Percentiles rank a stretch among this genome's conserved stretches.
phyloP scores from a whole-genome alignment of 257 asterid genomes.

The Anisodus acutangulus region DNA sequence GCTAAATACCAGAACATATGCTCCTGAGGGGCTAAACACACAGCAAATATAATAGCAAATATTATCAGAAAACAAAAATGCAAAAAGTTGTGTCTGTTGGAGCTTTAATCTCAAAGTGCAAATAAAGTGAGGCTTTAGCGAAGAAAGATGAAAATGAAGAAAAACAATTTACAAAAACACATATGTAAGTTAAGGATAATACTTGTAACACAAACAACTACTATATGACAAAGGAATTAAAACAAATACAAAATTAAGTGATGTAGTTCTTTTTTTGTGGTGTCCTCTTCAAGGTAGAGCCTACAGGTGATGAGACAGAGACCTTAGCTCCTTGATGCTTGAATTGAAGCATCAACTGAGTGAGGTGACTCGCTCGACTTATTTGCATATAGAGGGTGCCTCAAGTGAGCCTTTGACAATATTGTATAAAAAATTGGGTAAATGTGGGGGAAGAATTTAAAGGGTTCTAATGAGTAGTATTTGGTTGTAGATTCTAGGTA shows the following conservation, averaged over 20 bases:
- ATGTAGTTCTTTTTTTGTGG: background rate
- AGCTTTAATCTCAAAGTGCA: background rate
- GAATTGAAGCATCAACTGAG: background rate
- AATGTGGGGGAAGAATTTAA: background rate
- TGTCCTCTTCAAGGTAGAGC: background rate
- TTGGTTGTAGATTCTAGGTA: background rate
- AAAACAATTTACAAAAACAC: background rate
- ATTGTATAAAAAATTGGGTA: background rate
- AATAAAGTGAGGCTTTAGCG: background rate
- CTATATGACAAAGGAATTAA: background rate
- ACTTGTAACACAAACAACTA: background rate
- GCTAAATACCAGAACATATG: no score
- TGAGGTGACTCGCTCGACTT: background rate
- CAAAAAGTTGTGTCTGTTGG: background rate
- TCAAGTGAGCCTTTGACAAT: background rate
- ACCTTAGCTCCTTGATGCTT: background rate
- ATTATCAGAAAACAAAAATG: background rate
- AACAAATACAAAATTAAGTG: background rate
- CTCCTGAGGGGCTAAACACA: background rate
- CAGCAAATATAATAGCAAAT: background rate
- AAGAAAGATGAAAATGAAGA: background rate
- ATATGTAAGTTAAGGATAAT: background rate
- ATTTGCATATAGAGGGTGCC: background rate
- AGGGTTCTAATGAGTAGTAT: background rate
- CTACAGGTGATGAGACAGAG: background rate